Conservation (phyloP, 768 basidiomycete genomes). For the Leccinum subgranulosum region DNA sequence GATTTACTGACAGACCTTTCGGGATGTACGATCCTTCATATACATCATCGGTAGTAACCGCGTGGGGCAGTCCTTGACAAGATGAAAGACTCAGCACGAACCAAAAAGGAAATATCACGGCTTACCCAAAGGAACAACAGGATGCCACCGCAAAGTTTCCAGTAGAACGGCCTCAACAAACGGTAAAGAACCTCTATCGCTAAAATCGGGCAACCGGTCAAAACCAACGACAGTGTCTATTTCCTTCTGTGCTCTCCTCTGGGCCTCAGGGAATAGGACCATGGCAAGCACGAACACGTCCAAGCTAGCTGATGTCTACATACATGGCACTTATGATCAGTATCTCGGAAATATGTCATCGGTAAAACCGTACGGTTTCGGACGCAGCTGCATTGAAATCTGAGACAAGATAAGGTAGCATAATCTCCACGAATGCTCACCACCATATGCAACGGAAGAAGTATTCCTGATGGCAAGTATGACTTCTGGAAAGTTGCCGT, state of each 20-base stretch:
- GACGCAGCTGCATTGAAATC: conserved; percentile 17
- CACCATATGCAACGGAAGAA: conserved; percentile 23
- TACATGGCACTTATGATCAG: neutral
- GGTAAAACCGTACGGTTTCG: conserved; percentile 23
- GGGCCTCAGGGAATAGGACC: conserved; percentile 26
- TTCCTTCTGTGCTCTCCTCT: conserved; percentile 23
- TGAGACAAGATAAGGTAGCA: neutral
- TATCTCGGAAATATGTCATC: neutral
- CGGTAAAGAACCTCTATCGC: conserved; percentile 23
- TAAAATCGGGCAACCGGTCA: conserved; percentile 20
- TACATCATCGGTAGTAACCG: conserved; percentile 17
- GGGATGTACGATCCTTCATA: conserved; percentile 26
- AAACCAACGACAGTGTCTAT: conserved; percentile 22
- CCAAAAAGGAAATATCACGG: neutral
- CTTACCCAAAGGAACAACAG: conserved; percentile 20
- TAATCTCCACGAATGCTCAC: conserved; percentile 4
- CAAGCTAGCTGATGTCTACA: conserved; percentile 21
- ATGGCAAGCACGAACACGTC: conserved; percentile 27
- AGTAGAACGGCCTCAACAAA: conserved; percentile 23
- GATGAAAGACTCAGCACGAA: conserved; percentile 1
- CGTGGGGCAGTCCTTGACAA: conserved; percentile 20
- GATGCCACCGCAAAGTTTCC: conserved; percentile 25
- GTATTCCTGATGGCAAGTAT: conserved; percentile 18
- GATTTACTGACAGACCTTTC: conserved; percentile 15
- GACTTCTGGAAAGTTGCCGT: conserved; percentile 19